Evolutionary conservation across 1,284 basidiomycete genomes (phyloP).

Genomic region (Ceratobasidium sp.): DNA sequence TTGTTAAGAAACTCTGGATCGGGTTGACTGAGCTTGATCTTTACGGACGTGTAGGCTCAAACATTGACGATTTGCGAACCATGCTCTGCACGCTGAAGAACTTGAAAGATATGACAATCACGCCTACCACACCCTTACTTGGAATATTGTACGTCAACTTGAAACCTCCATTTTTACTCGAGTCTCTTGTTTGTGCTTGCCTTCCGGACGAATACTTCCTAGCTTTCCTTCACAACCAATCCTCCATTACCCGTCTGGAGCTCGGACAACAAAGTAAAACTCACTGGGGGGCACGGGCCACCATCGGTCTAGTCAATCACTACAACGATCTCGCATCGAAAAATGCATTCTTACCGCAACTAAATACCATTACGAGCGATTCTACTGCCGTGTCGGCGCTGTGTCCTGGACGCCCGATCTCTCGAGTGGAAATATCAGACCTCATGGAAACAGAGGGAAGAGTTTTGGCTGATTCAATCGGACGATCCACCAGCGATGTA

Average conservation of each 20-base stretch:
- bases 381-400: neutral
- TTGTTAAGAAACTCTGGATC: conserved; percentile 1
- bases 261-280: neutral
- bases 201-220: neutral
- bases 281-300: neutral
- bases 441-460: neutral
- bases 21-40: neutral
- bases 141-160: neutral
- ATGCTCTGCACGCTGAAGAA: neutral
- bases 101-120: neutral
- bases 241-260: conserved; percentile 10
- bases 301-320: neutral
- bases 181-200: neutral
- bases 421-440: neutral
- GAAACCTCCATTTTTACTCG: conserved; percentile 4
- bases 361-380: neutral
- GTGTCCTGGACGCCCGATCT: conserved; percentile 6
- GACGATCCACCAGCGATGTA: neutral
- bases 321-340: conserved; percentile 1
- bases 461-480: neutral
- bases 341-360: neutral
- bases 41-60: neutral
- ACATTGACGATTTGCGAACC: neutral
- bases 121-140: conserved; percentile 3
- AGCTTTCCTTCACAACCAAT: neutral